Evolutionary conservation across 2,329 filamentous ascomycete species (phyloP), one percentile per base, ranked within the genome.

Genomic region (Zymoseptoria brevis): DNA sequence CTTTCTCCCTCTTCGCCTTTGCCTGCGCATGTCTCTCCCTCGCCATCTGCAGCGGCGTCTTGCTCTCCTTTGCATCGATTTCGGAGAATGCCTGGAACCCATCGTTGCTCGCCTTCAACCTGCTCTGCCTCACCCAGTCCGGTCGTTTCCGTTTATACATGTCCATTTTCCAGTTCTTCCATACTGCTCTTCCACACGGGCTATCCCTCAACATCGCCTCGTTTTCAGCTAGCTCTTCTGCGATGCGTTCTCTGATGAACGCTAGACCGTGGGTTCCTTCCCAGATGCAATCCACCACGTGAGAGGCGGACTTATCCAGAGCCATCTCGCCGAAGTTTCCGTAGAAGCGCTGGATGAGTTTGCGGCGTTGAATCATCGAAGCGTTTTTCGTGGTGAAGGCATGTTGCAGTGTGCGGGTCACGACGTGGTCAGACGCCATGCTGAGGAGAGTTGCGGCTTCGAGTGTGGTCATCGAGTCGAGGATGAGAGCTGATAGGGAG

Each of bases 121-220:
- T 85, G 9, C 81, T 82, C 64, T 83, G 80, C 58, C 77, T 77
- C 59, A 85, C 78, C 87, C 87, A 90, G 58, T 88, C 85, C 5
- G 75, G 77, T 49, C 83, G 76, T 56, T 80, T 76, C 26, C 85
- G 77, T 69, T 85, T 87, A 73, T 86, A 89, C 5, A 87, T 73
- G 72, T 90, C 87, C 82, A 89, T 86, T 41, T 79, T 81, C 87
- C 87, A 90, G 68, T 89, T 89, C 64, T 84, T 80, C 86, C 86
- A 89, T 9, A 89, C 86, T 2, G 83, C 84, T 35, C 86, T 77
- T 1, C 87, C 87, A 21, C 84, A 79, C 41, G 80, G 82, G 1
- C 82, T 85, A 59, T 88, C 84, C n/a, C 86, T 80, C 19, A 89
- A 72, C 0, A 75, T 67, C n/a, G 76, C 72, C 69, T 89, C 87